Base-by-base conservation (phyloP, 306 rosid genomes). In the Astragalus glycyphyllos region DNA sequence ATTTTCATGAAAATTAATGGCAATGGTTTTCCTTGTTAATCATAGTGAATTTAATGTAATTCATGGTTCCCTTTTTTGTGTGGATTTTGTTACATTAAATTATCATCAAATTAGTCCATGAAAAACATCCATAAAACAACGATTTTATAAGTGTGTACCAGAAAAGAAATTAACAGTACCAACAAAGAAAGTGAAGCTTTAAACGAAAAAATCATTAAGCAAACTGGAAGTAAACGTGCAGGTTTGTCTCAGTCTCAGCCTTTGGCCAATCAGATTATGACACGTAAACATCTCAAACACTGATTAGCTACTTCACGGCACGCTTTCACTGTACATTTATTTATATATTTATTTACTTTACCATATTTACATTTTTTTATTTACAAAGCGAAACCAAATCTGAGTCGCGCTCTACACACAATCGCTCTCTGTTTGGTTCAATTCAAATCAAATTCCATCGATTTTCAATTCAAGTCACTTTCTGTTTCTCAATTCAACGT, bases 371-470 rank as follows among this genome's bases (percentile, higher is more conserved):
- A 20, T 20, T 20, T 20, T 20, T 20, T 20, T 20, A 20, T 20
- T 40, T 48, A 46, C 2, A 15, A 68, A 50, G 17, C 38, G 12
- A 68, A 14, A 29, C 75, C 67, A 57, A 71, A 71, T 68, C 73
- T 68, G 49, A 49, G 42, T 68, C 73, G 60, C 75, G 46, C 65
- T 70, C 75, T 70, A 37, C 44, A 13, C 54, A 56, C 1, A 55
- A 56, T 56, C 48, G 2, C 58, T 5, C 68, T 23, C 20, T 8
- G 9, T 71, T 57, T 12, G 29, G 46, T 71, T 44, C 56, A 71
- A 57, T 16, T 47, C 55, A 48, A 65, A 47, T 47, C 50, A 45
- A 49, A 10, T 40, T 67, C 34, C 59, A 35, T 11, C 72, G 45
- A 13, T 48, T 47, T 67, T 49, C 47, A 58, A 2, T 37, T 23